Base-by-base conservation (phyloP, 495 filamentous ascomycete genomes). In the Penicillium angulare region DNA sequence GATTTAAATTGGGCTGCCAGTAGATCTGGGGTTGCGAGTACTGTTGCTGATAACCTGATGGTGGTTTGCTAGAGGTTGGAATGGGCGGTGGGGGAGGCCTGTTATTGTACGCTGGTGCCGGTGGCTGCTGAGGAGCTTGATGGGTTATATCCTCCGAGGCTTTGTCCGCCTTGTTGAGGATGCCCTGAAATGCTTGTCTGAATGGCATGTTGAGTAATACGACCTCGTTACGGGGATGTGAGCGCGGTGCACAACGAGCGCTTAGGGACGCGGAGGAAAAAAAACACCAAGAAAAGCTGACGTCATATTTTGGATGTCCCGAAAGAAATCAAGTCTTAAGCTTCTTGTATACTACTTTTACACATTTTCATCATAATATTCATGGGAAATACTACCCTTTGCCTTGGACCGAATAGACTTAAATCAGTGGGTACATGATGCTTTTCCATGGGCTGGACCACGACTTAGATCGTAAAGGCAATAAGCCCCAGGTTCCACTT, bases 11-110 rank as follows among this genome's bases (percentile, higher is more conserved):
- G 39, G 61, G 61, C 39, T 7, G 49, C 61, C 61, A 64, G 55
- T 61, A 64, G 49, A 61, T 53, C 49, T 64, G 61, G 43, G 61
- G 61, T 53, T 59, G 54, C 42, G 40, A 55, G 54, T 40, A n/a
- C 42, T 55, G 60, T 33, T 60, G 51, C 47, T 58, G 61, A 54
- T 53, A 59, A 45, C 46, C 46, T 47, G 23, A 46, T 55, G 39
- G 41, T 49, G 60, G 60, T 47, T 56, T 64, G 46, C 35, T 64
- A 13, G 61, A 58, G 49, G 57, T 55, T 56, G 61, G 61, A 49
- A 64, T 52, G 45, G 61, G 60, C 48, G 60, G 60, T 55, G 60
- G 57, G 41, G 52, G 50, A 53, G 57, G 50, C 27, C 20, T 40
- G 49, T 64, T n/a, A n/a, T n/a, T 61, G 49, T 52, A 38, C 24